Evolutionary conservation across 169 alveolate species (phyloP).

Genomic region (Eimeria acervulina): DNA sequence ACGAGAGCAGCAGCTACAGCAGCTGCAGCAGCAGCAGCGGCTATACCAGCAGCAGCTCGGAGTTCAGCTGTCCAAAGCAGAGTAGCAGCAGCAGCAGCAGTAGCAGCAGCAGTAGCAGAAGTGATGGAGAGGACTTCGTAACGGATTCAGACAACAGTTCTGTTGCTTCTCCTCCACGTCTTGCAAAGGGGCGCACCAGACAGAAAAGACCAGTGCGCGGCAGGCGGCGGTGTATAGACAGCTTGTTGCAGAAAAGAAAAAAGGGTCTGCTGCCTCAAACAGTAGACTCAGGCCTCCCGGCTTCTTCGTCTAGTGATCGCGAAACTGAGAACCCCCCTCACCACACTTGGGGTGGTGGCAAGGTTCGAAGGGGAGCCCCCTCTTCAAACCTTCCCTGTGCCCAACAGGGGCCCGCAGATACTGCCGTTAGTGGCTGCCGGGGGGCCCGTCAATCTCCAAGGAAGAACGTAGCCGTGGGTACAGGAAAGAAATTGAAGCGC

Average conservation of each 20-base stretch:
- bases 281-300: neutral
- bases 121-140: neutral
- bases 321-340: neutral
- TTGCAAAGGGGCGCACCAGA: neutral
- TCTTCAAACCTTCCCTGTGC: neutral
- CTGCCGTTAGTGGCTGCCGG: neutral
- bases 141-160: constrained; percentile 14
- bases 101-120: neutral
- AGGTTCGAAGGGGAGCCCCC: neutral
- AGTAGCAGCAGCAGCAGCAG: constrained; percentile 68
- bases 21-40: neutral
- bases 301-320: neutral
- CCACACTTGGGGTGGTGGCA: constrained; percentile 12
- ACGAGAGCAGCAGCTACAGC: constrained; percentile 23
- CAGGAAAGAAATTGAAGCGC: neutral
- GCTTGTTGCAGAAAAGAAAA: constrained; percentile 7
- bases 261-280: constrained; percentile 13
- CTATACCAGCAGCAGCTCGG: constrained; percentile 14
- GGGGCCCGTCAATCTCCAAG: neutral
- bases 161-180: neutral
- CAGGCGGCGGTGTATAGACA: constrained; percentile 50
- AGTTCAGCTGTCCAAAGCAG: constrained; percentile 27
- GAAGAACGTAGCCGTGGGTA: neutral
- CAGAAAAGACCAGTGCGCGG: neutral
- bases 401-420: constrained; percentile 30